A percentile compares a stretch with the other conserved stretches of the same genome.
phyloP scores from a whole-genome alignment of 1,284 basidiomycete species.

The Sanguinoderma infundibulare region DNA sequence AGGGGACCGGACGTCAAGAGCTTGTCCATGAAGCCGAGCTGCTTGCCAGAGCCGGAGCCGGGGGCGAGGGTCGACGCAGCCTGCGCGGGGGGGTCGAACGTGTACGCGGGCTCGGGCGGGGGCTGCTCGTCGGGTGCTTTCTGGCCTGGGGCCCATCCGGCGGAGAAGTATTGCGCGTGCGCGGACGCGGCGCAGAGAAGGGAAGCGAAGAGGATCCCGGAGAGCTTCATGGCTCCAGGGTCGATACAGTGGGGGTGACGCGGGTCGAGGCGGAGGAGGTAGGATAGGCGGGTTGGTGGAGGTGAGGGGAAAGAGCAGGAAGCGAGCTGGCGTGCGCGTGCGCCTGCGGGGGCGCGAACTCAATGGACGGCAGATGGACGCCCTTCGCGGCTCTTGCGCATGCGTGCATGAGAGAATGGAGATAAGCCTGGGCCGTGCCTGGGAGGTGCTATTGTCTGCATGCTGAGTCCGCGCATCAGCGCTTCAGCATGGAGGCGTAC shows the following conservation, averaged over 20 bases:
- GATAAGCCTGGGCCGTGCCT: conserved; percentile 24
- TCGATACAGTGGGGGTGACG: conserved; percentile 1
- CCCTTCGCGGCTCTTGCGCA: background rate
- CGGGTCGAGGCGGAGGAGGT: background rate
- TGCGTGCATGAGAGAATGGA: conserved; percentile 22
- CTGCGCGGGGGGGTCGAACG: conserved; percentile 28
- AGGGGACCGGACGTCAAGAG: conserved; percentile 57
- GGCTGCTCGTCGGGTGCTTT: conserved; percentile 39
- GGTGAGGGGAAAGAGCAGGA: background rate
- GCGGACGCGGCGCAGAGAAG: conserved; percentile 43
- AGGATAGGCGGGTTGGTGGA: background rate
- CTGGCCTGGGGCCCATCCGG: conserved; percentile 79
- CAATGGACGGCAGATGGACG: background rate
- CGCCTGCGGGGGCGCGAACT: background rate
- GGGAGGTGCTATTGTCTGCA: conserved; percentile 15
- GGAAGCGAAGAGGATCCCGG: conserved; percentile 38
- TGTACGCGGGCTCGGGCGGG: conserved; percentile 17
- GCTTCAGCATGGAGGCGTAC: background rate
- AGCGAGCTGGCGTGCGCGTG: background rate
- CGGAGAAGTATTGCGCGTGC: conserved; percentile 73
- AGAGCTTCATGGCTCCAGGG: conserved; percentile 53
- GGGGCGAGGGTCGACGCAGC: conserved; percentile 8
- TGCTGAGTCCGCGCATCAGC: conserved; percentile 5
- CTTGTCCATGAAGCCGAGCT: conserved; percentile 37
- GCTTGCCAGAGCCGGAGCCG: conserved; percentile 8